phyloP scores from a whole-genome alignment of 108 stramenopile species.

The Discostella stelligeroides region DNA sequence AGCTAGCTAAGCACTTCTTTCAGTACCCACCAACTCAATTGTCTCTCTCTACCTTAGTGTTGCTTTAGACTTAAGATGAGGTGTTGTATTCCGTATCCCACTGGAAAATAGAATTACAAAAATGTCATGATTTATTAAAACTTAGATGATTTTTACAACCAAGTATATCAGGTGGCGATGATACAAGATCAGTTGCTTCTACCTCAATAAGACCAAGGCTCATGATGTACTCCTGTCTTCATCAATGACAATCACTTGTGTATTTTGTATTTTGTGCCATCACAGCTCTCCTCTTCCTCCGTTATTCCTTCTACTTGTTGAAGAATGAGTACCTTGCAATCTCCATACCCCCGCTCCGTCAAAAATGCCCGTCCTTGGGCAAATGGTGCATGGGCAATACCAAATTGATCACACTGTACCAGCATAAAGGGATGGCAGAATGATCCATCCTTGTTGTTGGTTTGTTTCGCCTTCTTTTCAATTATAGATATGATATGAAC shows the following conservation, averaged over 20 bases:
- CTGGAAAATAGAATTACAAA: too few species aligned
- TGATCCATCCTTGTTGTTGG: conserved; percentile 19
- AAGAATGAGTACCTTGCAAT: conserved; percentile 64
- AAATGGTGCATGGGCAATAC: conserved; percentile 84
- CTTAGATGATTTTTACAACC: too few species aligned
- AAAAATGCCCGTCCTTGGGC: conserved; percentile 79
- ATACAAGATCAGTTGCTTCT: conserved; percentile 31
- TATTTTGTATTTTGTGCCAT: neutral
- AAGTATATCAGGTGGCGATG: conserved; percentile 51
- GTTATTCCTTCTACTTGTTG: conserved; percentile 19
- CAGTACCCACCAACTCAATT: too few species aligned
- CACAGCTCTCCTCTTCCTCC: neutral
- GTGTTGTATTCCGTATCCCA: too few species aligned
- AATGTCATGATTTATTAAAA: too few species aligned
- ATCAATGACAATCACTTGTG: conserved; percentile 2
- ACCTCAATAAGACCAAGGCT: conserved; percentile 17
- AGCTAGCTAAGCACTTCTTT: too few species aligned
- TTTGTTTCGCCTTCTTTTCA: conserved; percentile 23
- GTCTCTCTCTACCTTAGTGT: too few species aligned
- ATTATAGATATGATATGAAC: conserved; percentile 62
- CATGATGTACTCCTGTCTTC: neutral
- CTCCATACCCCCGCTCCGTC: conserved; percentile 69
- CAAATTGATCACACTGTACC: conserved; percentile 85
- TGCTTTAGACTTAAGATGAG: too few species aligned
- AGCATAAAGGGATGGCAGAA: conserved; percentile 48